Conservation (phyloP, 768 basidiomycete genomes). For the Boletus reticuloceps region DNA sequence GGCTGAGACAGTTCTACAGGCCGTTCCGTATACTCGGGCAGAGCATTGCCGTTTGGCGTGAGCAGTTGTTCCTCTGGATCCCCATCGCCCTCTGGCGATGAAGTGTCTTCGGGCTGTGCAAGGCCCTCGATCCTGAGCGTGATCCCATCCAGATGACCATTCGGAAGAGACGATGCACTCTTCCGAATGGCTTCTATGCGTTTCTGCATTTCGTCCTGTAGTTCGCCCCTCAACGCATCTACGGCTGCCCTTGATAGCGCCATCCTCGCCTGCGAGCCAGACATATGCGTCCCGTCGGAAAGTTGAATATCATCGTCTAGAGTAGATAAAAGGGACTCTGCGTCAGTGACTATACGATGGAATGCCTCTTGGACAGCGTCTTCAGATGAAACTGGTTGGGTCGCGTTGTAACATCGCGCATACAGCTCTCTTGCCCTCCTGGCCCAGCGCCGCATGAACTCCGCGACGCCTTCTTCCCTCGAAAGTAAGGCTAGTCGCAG, state of each 20-base stretch:
- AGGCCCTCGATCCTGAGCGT: not conserved
- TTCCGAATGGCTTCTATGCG: conserved; percentile 36
- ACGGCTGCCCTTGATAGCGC: conserved; percentile 49
- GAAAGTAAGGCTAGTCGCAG: conserved; percentile 59
- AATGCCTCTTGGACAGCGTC: conserved; percentile 27
- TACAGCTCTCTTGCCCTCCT: conserved; percentile 46
- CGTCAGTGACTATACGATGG: conserved; percentile 33
- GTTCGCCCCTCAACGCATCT: conserved; percentile 51
- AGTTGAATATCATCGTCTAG: conserved; percentile 34
- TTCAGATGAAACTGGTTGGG: conserved; percentile 3
- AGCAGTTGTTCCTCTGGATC: not conserved
- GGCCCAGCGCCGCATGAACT: conserved; percentile 56
- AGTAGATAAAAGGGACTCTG: conserved; percentile 32
- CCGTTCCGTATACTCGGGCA: not conserved
- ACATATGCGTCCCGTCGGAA: conserved; percentile 17
- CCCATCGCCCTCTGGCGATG: not conserved
- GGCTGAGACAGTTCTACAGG: not conserved
- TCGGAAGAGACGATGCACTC: not conserved
- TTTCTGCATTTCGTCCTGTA: conserved; percentile 53
- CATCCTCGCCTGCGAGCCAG: conserved; percentile 54
- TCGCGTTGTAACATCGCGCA: conserved; percentile 22
- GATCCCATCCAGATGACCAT: not conserved
- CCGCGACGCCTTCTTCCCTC: conserved; percentile 60
- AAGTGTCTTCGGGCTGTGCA: not conserved
- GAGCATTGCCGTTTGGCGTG: not conserved